Evolutionary conservation across 192 early-diverging fungal species (phyloP).

Genomic region (Podila clonocystis): DNA sequence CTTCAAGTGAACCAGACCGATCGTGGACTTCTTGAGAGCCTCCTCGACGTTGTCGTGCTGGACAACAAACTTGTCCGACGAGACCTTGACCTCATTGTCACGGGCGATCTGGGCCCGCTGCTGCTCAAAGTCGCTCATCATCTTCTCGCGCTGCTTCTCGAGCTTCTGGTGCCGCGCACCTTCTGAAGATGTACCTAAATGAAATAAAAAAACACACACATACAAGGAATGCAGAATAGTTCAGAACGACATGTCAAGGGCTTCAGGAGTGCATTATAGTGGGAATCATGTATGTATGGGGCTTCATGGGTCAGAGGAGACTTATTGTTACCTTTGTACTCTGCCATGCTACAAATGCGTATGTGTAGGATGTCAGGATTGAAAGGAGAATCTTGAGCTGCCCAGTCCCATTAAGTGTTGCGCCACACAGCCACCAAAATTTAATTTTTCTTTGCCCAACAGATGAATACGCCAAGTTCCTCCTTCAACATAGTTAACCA

Average conservation of each 20-base stretch:
- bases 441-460: too few species aligned
- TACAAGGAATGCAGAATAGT: background rate
- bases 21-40: conserved; percentile 87
- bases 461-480: too few species aligned
- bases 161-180: conserved; percentile 69
- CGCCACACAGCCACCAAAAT: too few species aligned
- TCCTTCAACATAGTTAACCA: too few species aligned
- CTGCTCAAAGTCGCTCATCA: conserved; percentile 75
- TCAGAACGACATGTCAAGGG: background rate
- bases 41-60: conserved; percentile 82
- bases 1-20: conserved; percentile 88
- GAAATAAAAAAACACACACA: background rate
- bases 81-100: conserved; percentile 74
- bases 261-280: background rate
- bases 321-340: conserved; percentile 50
- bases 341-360: conserved; percentile 36
- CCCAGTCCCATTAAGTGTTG: too few species aligned
- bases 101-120: conserved; percentile 80
- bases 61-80: conserved; percentile 81
- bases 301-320: background rate
- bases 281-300: background rate
- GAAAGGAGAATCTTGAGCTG: too few species aligned
- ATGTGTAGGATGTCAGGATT: background rate
- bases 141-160: conserved; percentile 75
- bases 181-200: conserved; percentile 51